A percentile compares a stretch with the other conserved stretches of the same genome.
These are phyloP conservation scores for Olyra latifolia DNA, from an alignment of 176 grass and related monocot species.

Conservation along the genomic window DNA sequence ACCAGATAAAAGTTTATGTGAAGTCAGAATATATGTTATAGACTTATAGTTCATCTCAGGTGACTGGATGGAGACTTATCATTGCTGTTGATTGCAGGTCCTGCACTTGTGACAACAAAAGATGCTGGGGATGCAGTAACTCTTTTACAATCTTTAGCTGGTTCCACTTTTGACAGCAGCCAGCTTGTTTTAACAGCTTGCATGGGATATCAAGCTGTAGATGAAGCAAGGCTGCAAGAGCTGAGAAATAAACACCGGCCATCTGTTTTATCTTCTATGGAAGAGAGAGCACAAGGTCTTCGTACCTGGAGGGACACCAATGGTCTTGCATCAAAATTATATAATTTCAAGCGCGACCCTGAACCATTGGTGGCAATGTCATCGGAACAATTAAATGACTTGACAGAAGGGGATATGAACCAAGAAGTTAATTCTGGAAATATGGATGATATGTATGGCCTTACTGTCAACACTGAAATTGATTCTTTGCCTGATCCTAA, in stretches of 20 bases:
- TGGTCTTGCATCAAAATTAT: constrained; percentile 84
- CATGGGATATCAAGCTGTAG: constrained; percentile 91
- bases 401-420: constrained; percentile 44
- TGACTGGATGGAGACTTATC: constrained; percentile 17
- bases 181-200: constrained; percentile 98
- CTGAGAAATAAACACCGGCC: constrained; percentile 87
- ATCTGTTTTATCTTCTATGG: constrained; percentile 87
- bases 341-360: constrained; percentile 76
- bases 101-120: constrained; percentile 92
- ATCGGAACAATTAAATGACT: constrained; percentile 45
- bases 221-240: constrained; percentile 75
- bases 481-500: constrained; percentile 89
- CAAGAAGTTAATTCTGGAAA: constrained; percentile 48
- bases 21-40: constrained; percentile 5
- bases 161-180: constrained; percentile 96
- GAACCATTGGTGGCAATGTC: constrained; percentile 72
- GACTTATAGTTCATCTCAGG: neutral
- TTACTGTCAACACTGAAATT: constrained; percentile 64
- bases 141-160: constrained; percentile 89
- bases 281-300: constrained; percentile 78
- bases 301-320: constrained; percentile 67
- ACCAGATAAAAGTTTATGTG: neutral
- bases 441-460: constrained; percentile 56
- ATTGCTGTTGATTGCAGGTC: constrained; percentile 53
- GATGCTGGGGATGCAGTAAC: constrained; percentile 99